A percentile compares a stretch with the other conserved stretches of the same genome.
Evolutionary conservation across 257 asterid species (phyloP).

Genomic region (Mitragyna speciosa): DNA sequence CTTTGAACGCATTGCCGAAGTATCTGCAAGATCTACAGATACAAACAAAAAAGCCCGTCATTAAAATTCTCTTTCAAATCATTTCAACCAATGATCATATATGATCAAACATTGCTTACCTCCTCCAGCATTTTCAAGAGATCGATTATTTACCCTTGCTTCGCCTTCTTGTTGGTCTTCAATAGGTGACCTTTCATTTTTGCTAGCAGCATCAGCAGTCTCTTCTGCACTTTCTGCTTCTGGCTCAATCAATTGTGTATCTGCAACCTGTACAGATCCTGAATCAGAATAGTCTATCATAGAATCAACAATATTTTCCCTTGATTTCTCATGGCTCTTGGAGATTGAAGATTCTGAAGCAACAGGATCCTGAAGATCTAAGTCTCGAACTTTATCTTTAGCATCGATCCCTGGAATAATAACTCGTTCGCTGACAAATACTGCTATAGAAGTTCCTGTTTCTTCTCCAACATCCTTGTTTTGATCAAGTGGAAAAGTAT

Average conservation of each 20-base stretch:
- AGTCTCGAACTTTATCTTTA: slow-evolving; percentile 26
- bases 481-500: slow-evolving; percentile 10
- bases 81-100: background rate
- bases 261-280: slow-evolving; percentile 36
- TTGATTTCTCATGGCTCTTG: slow-evolving; percentile 24
- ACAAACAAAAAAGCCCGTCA: slow-evolving; percentile 1
- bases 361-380: background rate
- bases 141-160: slow-evolving; percentile 8
- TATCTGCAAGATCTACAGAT: slow-evolving; percentile 26
- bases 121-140: background rate
- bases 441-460: slow-evolving; percentile 20
- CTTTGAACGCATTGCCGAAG: slow-evolving; percentile 19
- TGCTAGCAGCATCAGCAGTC: slow-evolving; percentile 7
- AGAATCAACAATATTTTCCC: slow-evolving; percentile 51
- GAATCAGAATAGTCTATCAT: slow-evolving; percentile 41
- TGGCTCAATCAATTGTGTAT: background rate
- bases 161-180: slow-evolving; percentile 23
- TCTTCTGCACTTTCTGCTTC: slow-evolving; percentile 11
- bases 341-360: slow-evolving; percentile 14
- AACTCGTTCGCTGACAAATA: slow-evolving; percentile 11
- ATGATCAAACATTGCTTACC: slow-evolving; percentile 1
- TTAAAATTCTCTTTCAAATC: background rate
- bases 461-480: slow-evolving; percentile 17
- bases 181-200: slow-evolving; percentile 14
- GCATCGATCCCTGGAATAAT: slow-evolving; percentile 23